phyloP scores from a whole-genome alignment of 2,329 filamentous ascomycete species.

The Mollisia scopiformis region DNA sequence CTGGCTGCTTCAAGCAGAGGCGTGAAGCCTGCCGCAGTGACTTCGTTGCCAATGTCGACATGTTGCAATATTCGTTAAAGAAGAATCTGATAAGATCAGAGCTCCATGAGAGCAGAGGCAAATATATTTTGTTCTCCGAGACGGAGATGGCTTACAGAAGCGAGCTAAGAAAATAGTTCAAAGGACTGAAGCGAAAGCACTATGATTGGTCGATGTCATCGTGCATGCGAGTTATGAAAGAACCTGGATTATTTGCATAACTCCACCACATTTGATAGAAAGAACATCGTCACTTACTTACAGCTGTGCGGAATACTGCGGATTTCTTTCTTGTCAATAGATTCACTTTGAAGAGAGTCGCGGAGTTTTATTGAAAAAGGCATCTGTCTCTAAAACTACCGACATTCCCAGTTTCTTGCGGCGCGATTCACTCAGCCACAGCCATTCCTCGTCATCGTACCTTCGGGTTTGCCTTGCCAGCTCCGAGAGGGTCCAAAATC shows the following conservation, averaged over 20 bases:
- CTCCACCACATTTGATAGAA: background rate
- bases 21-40: constrained; percentile 38
- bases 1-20: constrained; percentile 33
- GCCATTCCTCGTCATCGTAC: constrained; percentile 31
- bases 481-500: constrained; percentile 7
- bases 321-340: constrained; percentile 15
- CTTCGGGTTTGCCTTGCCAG: constrained; percentile 3
- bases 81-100: constrained; percentile 15
- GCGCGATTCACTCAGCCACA: constrained; percentile 27
- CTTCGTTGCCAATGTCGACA: constrained; percentile 34
- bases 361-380: background rate
- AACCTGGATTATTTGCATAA: constrained; percentile 1
- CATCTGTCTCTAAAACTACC: background rate
- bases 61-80: constrained; percentile 10
- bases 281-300: background rate
- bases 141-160: too few relatives aligned
- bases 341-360: background rate
- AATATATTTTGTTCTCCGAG: constrained; percentile 11
- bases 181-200: constrained; percentile 15
- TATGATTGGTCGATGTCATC: constrained; percentile 14
- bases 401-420: constrained; percentile 13
- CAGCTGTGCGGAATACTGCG: constrained; percentile 2
- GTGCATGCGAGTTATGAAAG: constrained; percentile 9
- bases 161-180: too few relatives aligned
- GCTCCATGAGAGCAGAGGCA: constrained; percentile 10